phyloP scores from a whole-genome alignment of 1,284 basidiomycete genomes.

The Ceratobasidium sp. region DNA sequence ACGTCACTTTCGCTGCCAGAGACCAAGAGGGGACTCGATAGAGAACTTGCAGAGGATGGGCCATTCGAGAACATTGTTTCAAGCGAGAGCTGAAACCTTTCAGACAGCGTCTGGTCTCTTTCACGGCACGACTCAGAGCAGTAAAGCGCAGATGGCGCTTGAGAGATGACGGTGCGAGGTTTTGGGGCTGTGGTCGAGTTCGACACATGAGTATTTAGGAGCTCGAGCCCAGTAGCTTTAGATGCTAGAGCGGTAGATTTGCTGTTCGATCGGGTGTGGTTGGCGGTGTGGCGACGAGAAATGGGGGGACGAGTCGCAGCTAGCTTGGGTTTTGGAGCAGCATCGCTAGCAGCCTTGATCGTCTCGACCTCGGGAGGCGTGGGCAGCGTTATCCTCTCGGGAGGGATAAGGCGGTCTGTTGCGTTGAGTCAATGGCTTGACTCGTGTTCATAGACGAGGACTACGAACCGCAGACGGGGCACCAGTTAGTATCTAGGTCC shows the following conservation, averaged over 20 bases:
- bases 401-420: constrained; percentile 26
- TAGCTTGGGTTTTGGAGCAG: constrained; percentile 17
- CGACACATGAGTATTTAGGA: not conserved
- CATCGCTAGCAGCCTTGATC: not conserved
- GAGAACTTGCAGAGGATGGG: not conserved
- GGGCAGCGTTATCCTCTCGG: constrained; percentile 14
- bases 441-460: not conserved
- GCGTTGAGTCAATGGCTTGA: not conserved
- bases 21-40: constrained; percentile 24
- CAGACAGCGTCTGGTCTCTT: constrained; percentile 13
- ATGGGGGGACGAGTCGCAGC: not conserved
- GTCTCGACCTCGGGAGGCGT: not conserved
- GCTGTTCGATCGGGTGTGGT: not conserved
- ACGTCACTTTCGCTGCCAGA: constrained; percentile 31
- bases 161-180: constrained; percentile 73
- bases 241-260: not conserved
- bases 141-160: constrained; percentile 73
- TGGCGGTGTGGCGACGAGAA: constrained; percentile 1
- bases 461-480: constrained; percentile 33
- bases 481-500: constrained; percentile 37
- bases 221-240: constrained; percentile 8
- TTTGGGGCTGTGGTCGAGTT: constrained; percentile 51
- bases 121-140: constrained; percentile 71
- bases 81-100: constrained; percentile 8
- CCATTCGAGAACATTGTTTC: constrained; percentile 32